Evolutionary conservation across 2,329 filamentous ascomycete genomes (phyloP), one percentile per base, ranked within the genome.

Genomic region (Trichothecium roseum): DNA sequence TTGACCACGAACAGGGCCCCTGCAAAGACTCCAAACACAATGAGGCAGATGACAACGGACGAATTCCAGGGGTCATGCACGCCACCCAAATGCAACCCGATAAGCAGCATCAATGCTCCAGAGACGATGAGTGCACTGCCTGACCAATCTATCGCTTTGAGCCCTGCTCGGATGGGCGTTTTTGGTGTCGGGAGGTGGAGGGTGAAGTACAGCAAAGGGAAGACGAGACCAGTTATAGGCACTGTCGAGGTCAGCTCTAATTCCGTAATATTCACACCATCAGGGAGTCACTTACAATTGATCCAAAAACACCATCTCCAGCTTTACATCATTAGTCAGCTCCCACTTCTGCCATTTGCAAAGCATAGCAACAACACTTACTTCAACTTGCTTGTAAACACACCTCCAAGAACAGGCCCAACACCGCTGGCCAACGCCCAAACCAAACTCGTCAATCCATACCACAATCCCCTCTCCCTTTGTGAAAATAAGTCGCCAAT

Each of bases 11-110:
- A 70, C 13, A 70, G 29, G 9, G 40, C 52, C 4, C 71, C 57
- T 2, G 67, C 60, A 9, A 71, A 43, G 28, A 62, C 43, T 27
- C 76, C 75, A 46, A 81, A 76, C 33, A 81, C 59, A 38, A 83
- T 57, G 22, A 82, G 63, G 48, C 74, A 77, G 32, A 83, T 56
- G 12, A 83, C 74, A 2, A 64, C 68, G 0, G 74, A 59, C 1
- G 76, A 81, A 39, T 56, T 53, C 78, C 78, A 83, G 0, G 78
- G 74, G 37, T 69, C 61, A 2, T 64, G 63, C 16, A 74, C 68
- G 14, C 81, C 81, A 10, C 81, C 82, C 35, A 80, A 76, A 43
- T 84, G 74, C 16, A 87, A 66, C 3, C 78, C 81, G 12, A 84
- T 66, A 2, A 85, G 65, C 14, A 85, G 57, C 76, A 85, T 83